Evolutionary conservation across 2,329 filamentous ascomycete species (phyloP), one percentile per base, ranked within the genome.

Genomic region (Sarocladiaceae sp.): DNA sequence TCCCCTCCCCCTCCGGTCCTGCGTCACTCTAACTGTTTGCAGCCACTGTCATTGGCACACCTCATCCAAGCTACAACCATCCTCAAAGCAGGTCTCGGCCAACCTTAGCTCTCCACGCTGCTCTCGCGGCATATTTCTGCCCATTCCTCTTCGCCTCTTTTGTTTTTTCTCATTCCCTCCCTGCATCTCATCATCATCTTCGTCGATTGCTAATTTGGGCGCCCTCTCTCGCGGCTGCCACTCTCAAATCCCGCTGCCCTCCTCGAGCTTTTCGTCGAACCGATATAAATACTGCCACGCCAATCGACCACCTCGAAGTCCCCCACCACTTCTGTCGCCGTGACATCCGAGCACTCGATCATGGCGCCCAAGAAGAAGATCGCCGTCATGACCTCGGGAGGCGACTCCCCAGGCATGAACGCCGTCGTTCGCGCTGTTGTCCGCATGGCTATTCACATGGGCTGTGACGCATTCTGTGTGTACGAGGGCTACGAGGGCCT

Each of bases 401-500:
- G 90, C 59, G 90, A 96, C 74, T 88, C 88, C 53, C 90, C 88
- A 2, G 90, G 90, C 62, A 96, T 96, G 90, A 95, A 93, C 66
- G 88, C 82, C 49, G 87, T 87, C 27, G 88, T 96, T 29, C 80
- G 90, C 49, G 88, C 90, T 41, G 86, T 95, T 21, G 87, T 98
- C 47, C 85, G 93, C 54, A 95, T 89, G 78, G 80, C 89, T 42
- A 88, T 97, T 54, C 82, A 93, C 64, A 79, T 86, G 65, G 83
- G 78, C 49, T 91, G 86, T 60, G 85, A 90, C 55, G 76, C 85
- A 49, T 93, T 79, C 57, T 87, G 83, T 55, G 72, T 93, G 61
- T 93, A 91, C 65, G 93, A 97, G 65, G 93, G 93, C 49, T 98
- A 98, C 68, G 89, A 97, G 60, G 93, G 93, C 33, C 76, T 98